Evolutionary conservation across 2,329 filamentous ascomycete genomes (phyloP), one percentile per base, ranked within the genome.

Genomic region (Colletotrichum karsti): DNA sequence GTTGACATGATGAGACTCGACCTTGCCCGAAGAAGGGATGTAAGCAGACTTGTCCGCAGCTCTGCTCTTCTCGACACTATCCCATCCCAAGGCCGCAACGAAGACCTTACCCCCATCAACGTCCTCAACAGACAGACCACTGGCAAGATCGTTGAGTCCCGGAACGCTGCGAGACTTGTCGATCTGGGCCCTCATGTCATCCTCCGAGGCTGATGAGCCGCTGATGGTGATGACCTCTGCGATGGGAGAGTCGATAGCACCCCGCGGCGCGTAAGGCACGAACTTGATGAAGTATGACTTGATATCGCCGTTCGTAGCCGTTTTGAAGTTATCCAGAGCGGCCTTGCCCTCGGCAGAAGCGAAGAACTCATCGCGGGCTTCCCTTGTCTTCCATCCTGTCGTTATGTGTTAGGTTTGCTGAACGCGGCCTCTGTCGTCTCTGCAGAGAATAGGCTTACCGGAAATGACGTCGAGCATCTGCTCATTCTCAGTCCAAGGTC

Each of bases 231-330:
- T 64, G n/a, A 39, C 53, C 44, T 68, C 65, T 4, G 54, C 53
- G 7, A 68, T 53, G 9, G 65, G 65, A 18, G 65, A 68, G 53
- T 65, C 54, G 26, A 68, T 68, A 10, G 61, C 65, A 18, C 33
- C 60, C 15, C 61, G 37, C n/a, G 65, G 65, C 5, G 65, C 60
- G 28, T 64, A 65, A 3, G 65, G 65, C 4, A 64, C 48, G 24
- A 68, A 68, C n/a, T 55, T 63, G 46, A 68, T 63, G 44, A 58
- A 64, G 44, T 65, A 59, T 6, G 65, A 63, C 44, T 46, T 58
- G 22, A 54, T 18, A 2, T 56, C 46, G 35, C 65, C 65, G 2
- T 28, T 55, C 28, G 58, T 57, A 28, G 48, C 65, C 9, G 53
- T 64, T 12, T 51, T 57, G 44, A 65, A 65, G 2, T 59, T 13